Conservation (phyloP, 768 basidiomycete genomes). For the Hericium alpestre region DNA sequence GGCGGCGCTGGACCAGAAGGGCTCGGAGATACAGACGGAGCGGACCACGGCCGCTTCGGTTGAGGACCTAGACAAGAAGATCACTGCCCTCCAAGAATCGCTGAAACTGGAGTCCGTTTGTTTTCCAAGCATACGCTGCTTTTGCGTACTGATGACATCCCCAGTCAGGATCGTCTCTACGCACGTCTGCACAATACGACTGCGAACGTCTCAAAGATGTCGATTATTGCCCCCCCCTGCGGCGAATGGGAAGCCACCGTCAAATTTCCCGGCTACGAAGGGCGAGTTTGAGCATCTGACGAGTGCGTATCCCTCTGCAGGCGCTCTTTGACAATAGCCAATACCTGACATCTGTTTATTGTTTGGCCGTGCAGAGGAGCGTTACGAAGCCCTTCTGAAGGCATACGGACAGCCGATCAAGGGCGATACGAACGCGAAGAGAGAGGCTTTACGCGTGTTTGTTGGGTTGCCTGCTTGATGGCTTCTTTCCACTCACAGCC, state of each 20-base stretch:
- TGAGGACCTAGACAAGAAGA: conserved; percentile 26
- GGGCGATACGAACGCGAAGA: conserved; percentile 30
- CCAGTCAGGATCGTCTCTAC: conserved; percentile 28
- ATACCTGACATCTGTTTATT: not conserved
- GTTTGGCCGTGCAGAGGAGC: conserved; percentile 23
- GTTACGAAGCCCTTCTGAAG: conserved; percentile 29
- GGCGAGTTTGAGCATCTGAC: conserved; percentile 38
- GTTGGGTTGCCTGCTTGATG: conserved; percentile 22
- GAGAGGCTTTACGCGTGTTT: conserved; percentile 28
- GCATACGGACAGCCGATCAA: conserved; percentile 23
- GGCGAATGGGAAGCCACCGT: conserved; percentile 25
- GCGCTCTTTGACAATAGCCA: not conserved
- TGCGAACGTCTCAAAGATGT: conserved; percentile 22
- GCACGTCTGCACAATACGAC: conserved; percentile 26
- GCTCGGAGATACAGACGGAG: conserved; percentile 5
- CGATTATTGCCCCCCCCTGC: conserved; percentile 21
- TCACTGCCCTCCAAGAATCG: conserved; percentile 21
- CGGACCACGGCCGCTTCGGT: conserved; percentile 14
- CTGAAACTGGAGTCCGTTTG: conserved; percentile 25
- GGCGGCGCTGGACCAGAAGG: conserved; percentile 16
- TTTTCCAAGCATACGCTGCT: not conserved
- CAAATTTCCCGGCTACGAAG: conserved; percentile 26
- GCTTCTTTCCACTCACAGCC: not conserved
- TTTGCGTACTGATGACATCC: not conserved
- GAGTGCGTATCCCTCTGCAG: conserved; percentile 19